Percentiles rank a stretch among this genome's conserved stretches.
These are phyloP conservation scores for Brassica nigra DNA, from an alignment of 345 rosid genomes.

Conservation along the genomic window DNA sequence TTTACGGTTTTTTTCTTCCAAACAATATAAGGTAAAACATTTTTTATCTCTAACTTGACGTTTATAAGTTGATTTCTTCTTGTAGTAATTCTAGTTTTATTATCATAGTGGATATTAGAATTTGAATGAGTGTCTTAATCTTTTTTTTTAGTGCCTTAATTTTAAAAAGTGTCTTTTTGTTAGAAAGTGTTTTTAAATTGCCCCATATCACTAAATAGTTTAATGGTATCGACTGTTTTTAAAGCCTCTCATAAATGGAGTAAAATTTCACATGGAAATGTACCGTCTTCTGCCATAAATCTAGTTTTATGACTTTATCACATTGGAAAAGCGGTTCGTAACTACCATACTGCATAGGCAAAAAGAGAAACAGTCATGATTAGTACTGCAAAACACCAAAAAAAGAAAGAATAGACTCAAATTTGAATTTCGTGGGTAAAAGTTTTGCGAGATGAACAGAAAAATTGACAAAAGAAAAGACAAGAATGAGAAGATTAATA, in stretches of 20 bases:
- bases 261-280: slow-evolving; percentile 23
- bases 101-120: not conserved
- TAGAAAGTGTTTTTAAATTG: not conserved
- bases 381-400: slow-evolving; percentile 25
- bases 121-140: not conserved
- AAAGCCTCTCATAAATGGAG: not conserved
- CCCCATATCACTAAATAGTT: not conserved
- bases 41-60: not conserved
- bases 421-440: slow-evolving; percentile 35
- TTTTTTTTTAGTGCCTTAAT: not conserved
- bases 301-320: slow-evolving; percentile 13
- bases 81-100: not conserved
- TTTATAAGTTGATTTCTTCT: not conserved
- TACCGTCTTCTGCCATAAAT: slow-evolving; percentile 31
- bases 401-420: slow-evolving; percentile 11
- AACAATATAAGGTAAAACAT: not conserved
- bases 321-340: slow-evolving; percentile 34
- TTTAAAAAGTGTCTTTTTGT: not conserved
- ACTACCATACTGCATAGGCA: not conserved
- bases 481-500: slow-evolving; percentile 9
- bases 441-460: not conserved
- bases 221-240: not conserved
- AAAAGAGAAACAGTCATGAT: slow-evolving; percentile 34
- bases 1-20: not conserved
- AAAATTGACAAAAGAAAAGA: slow-evolving; percentile 28